phyloP scores from a whole-genome alignment of 2,329 filamentous ascomycete genomes.

The Akanthomyces dipterigenus region DNA sequence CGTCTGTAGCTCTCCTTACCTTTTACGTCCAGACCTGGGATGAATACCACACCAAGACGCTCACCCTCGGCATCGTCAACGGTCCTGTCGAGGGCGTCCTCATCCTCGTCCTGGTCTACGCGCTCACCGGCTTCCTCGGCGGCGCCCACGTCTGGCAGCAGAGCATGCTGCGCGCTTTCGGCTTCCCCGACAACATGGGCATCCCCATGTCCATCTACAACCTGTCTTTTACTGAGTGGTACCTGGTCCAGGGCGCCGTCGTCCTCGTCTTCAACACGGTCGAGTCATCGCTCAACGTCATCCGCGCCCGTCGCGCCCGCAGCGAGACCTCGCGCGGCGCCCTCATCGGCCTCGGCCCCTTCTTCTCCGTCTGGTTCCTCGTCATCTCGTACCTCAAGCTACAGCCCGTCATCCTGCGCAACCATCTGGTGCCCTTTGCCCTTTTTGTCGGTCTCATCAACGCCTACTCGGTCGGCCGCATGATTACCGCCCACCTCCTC shows the following conservation, averaged over 20 bases:
- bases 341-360: slow-evolving; percentile 75
- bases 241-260: slow-evolving; percentile 76
- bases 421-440: slow-evolving; percentile 82
- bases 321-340: slow-evolving; percentile 67
- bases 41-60: slow-evolving; percentile 94
- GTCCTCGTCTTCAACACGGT: slow-evolving; percentile 82
- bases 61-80: slow-evolving; percentile 86
- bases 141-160: slow-evolving; percentile 92
- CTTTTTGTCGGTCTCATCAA: slow-evolving; percentile 87
- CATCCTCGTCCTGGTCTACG: slow-evolving; percentile 74
- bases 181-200: slow-evolving; percentile 55
- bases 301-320: slow-evolving; percentile 68
- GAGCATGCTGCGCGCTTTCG: slow-evolving; percentile 65
- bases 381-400: slow-evolving; percentile 75
- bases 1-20: slow-evolving; percentile 68
- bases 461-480: slow-evolving; percentile 89
- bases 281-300: slow-evolving; percentile 74
- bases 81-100: slow-evolving; percentile 93
- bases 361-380: slow-evolving; percentile 70
- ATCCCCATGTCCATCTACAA: slow-evolving; percentile 69
- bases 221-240: slow-evolving; percentile 85
- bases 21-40: slow-evolving; percentile 99
- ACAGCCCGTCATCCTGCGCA: slow-evolving; percentile 73
- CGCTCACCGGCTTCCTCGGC: slow-evolving; percentile 75
- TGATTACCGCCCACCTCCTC: slow-evolving; percentile 90